These are phyloP conservation scores for Macrolepiota dolichaula DNA, from an alignment of 768 basidiomycete genomes.

Conservation along the genomic window DNA sequence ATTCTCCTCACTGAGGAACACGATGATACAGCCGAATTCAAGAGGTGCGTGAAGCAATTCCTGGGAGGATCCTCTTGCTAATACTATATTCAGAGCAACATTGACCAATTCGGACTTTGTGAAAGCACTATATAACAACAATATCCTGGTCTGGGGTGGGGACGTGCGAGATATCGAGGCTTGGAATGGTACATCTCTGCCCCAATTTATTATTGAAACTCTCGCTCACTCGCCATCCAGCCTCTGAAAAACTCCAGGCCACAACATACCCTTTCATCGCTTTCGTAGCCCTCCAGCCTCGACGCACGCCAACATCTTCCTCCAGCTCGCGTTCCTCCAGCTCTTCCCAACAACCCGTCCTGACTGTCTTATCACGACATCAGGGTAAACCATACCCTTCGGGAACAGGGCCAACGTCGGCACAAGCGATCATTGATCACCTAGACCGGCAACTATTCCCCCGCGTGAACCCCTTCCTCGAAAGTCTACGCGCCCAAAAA, in stretches of 20 bases:
- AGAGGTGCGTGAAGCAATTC: slow-evolving; percentile 49
- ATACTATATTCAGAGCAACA: slow-evolving; percentile 47
- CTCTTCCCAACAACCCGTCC: slow-evolving; percentile 35
- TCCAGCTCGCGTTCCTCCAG: slow-evolving; percentile 29
- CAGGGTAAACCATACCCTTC: slow-evolving; percentile 54
- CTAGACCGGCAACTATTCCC: slow-evolving; percentile 74
- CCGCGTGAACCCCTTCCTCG: slow-evolving; percentile 74
- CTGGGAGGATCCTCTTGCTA: background rate
- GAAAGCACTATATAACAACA: slow-evolving; percentile 63
- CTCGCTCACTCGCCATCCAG: slow-evolving; percentile 17
- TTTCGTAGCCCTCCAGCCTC: slow-evolving; percentile 85
- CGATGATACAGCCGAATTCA: slow-evolving; percentile 85
- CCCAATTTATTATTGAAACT: slow-evolving; percentile 4
- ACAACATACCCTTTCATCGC: slow-evolving; percentile 93
- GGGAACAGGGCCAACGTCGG: slow-evolving; percentile 52
- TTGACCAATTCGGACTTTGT: slow-evolving; percentile 74
- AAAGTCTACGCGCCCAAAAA: slow-evolving; percentile 49
- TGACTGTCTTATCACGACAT: slow-evolving; percentile 86
- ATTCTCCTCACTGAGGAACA: slow-evolving; percentile 88
- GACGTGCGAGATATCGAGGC: slow-evolving; percentile 83
- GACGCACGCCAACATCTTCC: slow-evolving; percentile 38
- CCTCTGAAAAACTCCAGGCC: slow-evolving; percentile 71
- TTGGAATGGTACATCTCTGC: slow-evolving; percentile 52
- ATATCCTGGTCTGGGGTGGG: slow-evolving; percentile 88
- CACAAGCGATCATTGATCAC: slow-evolving; percentile 60